Evolutionary conservation across 169 alveolate species (phyloP).

Genomic region (Plasmodium adleri): DNA sequence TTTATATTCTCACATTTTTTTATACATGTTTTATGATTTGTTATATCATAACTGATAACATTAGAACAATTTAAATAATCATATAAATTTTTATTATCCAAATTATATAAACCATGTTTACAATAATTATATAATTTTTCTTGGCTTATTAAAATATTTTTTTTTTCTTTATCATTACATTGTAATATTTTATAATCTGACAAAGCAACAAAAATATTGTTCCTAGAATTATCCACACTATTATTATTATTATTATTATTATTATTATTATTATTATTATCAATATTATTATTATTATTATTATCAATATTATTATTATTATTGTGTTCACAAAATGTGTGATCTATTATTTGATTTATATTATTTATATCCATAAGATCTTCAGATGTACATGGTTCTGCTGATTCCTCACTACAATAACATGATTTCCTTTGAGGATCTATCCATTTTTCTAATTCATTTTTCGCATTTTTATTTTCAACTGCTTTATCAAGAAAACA

Average conservation of each 20-base stretch:
- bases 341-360: conserved; percentile 7
- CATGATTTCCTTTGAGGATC: conserved; percentile 31
- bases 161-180: neutral
- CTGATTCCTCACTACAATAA: conserved; percentile 52
- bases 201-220: conserved; percentile 21
- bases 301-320: neutral
- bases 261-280: too few species aligned
- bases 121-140: conserved; percentile 26
- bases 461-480: conserved; percentile 19
- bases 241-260: too few species aligned
- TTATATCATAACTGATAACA: conserved; percentile 2
- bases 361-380: conserved; percentile 21
- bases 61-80: conserved; percentile 20
- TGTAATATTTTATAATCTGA: neutral
- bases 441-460: conserved; percentile 41
- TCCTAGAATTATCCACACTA: too few species aligned
- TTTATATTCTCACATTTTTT: conserved; percentile 6
- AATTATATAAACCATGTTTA: conserved; percentile 25
- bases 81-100: conserved; percentile 33
- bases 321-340: conserved; percentile 16
- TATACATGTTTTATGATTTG: conserved; percentile 11
- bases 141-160: neutral
- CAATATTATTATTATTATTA: too few species aligned
- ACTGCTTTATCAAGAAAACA: conserved; percentile 61
- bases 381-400: conserved; percentile 33